A percentile compares a stretch with the other conserved stretches of the same genome.
Evolutionary conservation across 2,329 filamentous ascomycete species (phyloP).

Genomic region (Xylariaceae sp.): DNA sequence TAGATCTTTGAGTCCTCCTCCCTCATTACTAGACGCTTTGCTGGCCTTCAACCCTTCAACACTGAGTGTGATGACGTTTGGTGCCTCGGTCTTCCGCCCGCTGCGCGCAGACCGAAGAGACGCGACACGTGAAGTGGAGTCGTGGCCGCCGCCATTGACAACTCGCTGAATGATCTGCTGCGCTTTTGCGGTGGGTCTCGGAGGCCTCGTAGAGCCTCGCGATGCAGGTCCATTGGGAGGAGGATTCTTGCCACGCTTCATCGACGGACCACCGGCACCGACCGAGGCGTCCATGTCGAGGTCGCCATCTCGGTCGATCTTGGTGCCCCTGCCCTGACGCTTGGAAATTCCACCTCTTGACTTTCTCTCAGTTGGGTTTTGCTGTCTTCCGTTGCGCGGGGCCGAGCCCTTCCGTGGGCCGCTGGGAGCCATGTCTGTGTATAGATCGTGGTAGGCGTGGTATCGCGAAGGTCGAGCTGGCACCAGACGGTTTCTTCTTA

Average conservation of each 20-base stretch:
- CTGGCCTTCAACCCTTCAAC: constrained; percentile 60
- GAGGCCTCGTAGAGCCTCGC: constrained; percentile 15
- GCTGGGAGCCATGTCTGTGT: constrained; percentile 17
- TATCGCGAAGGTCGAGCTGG: no score
- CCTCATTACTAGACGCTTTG: constrained; percentile 58
- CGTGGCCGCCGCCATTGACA: constrained; percentile 24
- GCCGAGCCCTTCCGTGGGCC: constrained; percentile 14
- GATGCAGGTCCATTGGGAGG: constrained; percentile 9
- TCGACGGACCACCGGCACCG: no score
- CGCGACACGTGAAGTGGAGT: constrained; percentile 27
- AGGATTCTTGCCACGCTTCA: constrained; percentile 15
- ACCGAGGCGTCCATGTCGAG: constrained; percentile 47
- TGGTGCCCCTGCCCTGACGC: constrained; percentile 31
- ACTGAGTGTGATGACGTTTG: constrained; percentile 32
- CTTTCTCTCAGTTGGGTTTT: constrained; percentile 5
- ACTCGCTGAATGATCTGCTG: constrained; percentile 38
- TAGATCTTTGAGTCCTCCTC: constrained; percentile 58
- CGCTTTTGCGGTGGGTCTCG: constrained; percentile 23
- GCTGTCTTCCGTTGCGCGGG: constrained; percentile 14
- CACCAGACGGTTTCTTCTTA: no score
- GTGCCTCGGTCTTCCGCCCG: constrained; percentile 9
- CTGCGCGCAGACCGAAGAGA: constrained; percentile 18
- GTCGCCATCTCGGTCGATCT: constrained; percentile 49
- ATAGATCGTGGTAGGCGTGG: no score
- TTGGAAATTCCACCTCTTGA: constrained; percentile 42